phyloP scores from a whole-genome alignment of 257 asterid species.

The Misopates orontium region DNA sequence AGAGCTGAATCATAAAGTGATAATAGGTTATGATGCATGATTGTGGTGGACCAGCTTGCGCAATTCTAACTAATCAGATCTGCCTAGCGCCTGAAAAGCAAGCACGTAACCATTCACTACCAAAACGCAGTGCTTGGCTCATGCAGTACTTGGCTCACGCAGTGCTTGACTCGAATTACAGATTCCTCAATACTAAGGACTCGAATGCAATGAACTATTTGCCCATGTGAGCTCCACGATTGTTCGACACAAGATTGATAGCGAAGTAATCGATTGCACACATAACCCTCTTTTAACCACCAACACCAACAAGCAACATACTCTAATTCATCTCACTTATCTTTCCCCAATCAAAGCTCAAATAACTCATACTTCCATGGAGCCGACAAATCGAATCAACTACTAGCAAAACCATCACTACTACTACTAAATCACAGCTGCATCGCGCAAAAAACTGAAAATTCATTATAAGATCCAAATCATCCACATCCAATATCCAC shows the following conservation, averaged over 20 bases:
- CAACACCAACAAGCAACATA: constrained; percentile 11
- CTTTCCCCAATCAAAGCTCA: no score
- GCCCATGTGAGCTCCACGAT: neutral
- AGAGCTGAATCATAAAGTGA: neutral
- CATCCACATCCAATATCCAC: constrained; percentile 27
- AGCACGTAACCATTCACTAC: neutral
- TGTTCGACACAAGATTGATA: neutral
- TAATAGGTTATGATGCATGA: neutral
- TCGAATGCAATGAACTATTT: neutral
- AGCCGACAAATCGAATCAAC: no score
- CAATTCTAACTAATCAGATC: neutral
- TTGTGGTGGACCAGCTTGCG: constrained; percentile 5
- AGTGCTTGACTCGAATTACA: neutral
- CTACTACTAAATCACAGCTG: no score
- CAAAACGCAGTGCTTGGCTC: neutral
- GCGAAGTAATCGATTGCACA: neutral
- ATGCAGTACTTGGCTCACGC: neutral
- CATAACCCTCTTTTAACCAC: neutral
- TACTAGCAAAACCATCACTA: no score
- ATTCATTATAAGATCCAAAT: constrained; percentile 13
- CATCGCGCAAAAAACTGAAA: neutral
- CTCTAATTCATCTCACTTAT: neutral
- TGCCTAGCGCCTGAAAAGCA: constrained; percentile 2
- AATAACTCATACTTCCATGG: no score
- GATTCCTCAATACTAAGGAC: neutral